phyloP scores from a whole-genome alignment of 1,284 basidiomycete species.

The Ganoderma resinaceum region DNA sequence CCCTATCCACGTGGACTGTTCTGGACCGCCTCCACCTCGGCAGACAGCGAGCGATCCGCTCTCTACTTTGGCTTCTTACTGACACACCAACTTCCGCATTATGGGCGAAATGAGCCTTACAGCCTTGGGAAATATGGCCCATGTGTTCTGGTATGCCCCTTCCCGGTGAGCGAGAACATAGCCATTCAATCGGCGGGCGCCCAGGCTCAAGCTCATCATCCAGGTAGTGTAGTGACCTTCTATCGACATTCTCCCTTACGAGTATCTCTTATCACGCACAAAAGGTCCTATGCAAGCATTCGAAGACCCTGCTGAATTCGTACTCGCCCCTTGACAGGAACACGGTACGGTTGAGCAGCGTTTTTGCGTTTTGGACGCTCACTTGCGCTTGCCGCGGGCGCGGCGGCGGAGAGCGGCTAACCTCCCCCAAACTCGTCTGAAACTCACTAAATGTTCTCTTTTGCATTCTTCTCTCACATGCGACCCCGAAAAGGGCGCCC shows the following conservation, averaged over 20 bases:
- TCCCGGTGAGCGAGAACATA: too few species aligned
- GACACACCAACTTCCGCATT: too few species aligned
- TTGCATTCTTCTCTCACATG: neutral
- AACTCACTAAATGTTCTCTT: neutral
- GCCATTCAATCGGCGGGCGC: too few species aligned
- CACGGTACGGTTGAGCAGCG: neutral
- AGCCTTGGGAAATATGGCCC: too few species aligned
- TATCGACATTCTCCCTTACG: too few species aligned
- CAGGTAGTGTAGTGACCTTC: neutral
- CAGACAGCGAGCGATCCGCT: too few species aligned
- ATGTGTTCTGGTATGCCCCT: too few species aligned
- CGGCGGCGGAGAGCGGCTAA: neutral
- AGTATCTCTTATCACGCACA: neutral
- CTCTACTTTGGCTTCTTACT: too few species aligned
- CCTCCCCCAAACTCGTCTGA: neutral
- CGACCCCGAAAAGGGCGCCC: neutral
- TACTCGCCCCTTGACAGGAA: neutral
- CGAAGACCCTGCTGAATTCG: neutral
- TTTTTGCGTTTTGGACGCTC: neutral
- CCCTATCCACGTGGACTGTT: too few species aligned
- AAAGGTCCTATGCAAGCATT: neutral
- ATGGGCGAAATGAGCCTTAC: too few species aligned
- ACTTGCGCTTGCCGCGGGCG: neutral
- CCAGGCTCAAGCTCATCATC: too few species aligned
- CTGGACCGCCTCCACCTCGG: too few species aligned